Percentiles rank a stretch among this genome's conserved stretches.
phyloP scores from a whole-genome alignment of 1,284 basidiomycete species.

The Cryptococcus sp. region DNA sequence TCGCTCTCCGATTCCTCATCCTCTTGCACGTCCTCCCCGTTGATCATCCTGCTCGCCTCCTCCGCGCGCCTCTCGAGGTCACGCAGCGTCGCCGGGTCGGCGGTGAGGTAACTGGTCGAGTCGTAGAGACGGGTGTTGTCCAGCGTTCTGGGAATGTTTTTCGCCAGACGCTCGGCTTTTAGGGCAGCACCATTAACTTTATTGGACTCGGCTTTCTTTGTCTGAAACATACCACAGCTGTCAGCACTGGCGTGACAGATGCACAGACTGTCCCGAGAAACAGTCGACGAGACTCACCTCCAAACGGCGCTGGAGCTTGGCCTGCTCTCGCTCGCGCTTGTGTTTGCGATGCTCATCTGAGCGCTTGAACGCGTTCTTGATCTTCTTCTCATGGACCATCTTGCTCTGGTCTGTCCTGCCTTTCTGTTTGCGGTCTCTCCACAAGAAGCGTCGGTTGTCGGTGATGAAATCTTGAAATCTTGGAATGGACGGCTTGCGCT shows the following conservation, averaged over 20 bases:
- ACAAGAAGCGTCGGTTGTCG: neutral
- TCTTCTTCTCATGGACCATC: constrained; percentile 52
- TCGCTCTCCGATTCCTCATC: constrained; percentile 52
- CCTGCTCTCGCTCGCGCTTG: constrained; percentile 74
- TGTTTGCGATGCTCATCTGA: constrained; percentile 69
- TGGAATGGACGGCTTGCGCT: too few relatives aligned
- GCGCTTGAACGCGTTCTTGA: constrained; percentile 81
- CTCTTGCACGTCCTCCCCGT: constrained; percentile 43
- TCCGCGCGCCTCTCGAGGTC: constrained; percentile 39
- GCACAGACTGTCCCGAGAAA: neutral
- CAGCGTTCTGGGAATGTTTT: constrained; percentile 85
- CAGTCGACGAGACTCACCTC: constrained; percentile 55
- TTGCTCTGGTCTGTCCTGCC: neutral
- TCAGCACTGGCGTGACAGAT: neutral
- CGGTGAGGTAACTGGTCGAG: constrained; percentile 69
- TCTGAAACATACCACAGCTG: constrained; percentile 15
- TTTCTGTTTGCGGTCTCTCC: neutral
- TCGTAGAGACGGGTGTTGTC: constrained; percentile 92
- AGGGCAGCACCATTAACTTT: constrained; percentile 36
- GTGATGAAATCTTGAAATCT: neutral
- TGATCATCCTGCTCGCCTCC: constrained; percentile 35
- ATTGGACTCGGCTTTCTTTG: constrained; percentile 42
- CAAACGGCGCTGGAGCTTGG: constrained; percentile 74
- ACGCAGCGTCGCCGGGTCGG: constrained; percentile 56
- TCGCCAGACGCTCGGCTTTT: constrained; percentile 68